phyloP scores from a whole-genome alignment of 192 early-diverging fungal species.

The Umbelopsis isabellina region DNA sequence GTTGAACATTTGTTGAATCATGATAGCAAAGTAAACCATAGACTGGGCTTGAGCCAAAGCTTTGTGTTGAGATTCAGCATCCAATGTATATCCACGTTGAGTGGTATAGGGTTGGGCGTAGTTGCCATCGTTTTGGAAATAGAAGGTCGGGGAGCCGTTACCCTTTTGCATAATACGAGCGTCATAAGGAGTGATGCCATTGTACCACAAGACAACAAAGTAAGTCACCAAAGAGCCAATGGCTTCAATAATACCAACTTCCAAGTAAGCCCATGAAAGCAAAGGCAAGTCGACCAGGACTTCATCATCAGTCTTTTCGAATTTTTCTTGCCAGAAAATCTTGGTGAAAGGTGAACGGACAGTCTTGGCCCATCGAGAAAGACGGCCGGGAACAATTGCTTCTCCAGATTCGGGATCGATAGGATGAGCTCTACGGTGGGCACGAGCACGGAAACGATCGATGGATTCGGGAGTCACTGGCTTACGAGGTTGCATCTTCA shows the following conservation, averaged over 20 bases:
- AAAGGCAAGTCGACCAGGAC: slow-evolving; percentile 82
- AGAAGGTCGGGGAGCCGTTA: slow-evolving; percentile 40
- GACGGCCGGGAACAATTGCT: slow-evolving; percentile 33
- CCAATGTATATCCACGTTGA: slow-evolving; percentile 35
- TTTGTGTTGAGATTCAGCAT: slow-evolving; percentile 61
- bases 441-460: slow-evolving; percentile 63
- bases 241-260: slow-evolving; percentile 79
- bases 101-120: slow-evolving; percentile 49
- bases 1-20: slow-evolving; percentile 94
- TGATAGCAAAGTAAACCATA: slow-evolving; percentile 72
- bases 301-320: slow-evolving; percentile 80
- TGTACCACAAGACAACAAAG: slow-evolving; percentile 78
- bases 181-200: slow-evolving; percentile 65
- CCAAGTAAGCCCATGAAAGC: slow-evolving; percentile 86
- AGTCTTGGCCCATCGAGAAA: slow-evolving; percentile 27
- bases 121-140: slow-evolving; percentile 49
- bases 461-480: slow-evolving; percentile 83
- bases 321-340: slow-evolving; percentile 63
- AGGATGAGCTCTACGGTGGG: slow-evolving; percentile 51
- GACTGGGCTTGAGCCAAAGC: slow-evolving; percentile 81
- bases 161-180: slow-evolving; percentile 61
- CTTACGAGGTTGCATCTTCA: slow-evolving; percentile 89
- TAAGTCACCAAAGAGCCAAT: slow-evolving; percentile 72
- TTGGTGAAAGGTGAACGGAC: slow-evolving; percentile 53
- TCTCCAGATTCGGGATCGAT: slow-evolving; percentile 58